Conservation (phyloP, 129 eudicot species). For the Lonicera japonica region DNA sequence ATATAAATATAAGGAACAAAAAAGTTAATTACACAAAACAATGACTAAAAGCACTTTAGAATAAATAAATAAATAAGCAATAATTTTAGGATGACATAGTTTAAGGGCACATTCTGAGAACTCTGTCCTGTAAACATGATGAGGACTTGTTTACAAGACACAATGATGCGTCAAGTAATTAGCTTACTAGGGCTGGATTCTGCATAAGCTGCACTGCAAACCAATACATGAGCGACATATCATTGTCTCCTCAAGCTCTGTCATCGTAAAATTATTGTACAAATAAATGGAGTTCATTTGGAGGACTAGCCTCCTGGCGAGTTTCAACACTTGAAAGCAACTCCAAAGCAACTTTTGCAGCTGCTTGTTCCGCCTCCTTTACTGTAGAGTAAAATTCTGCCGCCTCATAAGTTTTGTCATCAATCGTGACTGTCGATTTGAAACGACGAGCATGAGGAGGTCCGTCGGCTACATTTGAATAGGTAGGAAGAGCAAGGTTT, state of each 20-base stretch:
- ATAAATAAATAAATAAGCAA: not conserved
- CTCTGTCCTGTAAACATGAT: too few relatives aligned
- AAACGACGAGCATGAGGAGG: conserved; percentile 71
- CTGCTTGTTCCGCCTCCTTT: conserved; percentile 82
- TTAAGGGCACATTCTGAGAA: too few relatives aligned
- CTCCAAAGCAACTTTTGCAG: conserved; percentile 68
- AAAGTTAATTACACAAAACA: not conserved
- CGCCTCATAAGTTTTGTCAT: conserved; percentile 42
- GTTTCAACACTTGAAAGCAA: conserved; percentile 36
- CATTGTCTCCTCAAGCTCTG: too few relatives aligned
- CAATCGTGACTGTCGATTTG: conserved; percentile 58
- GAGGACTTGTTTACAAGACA: too few relatives aligned
- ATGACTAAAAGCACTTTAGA: not conserved
- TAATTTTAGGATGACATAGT: too few relatives aligned
- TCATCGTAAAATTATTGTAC: too few relatives aligned
- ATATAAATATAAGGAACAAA: not conserved
- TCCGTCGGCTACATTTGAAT: conserved; percentile 51
- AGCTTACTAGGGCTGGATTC: too few relatives aligned
- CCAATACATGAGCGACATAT: too few relatives aligned
- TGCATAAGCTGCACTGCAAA: too few relatives aligned
- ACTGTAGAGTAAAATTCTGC: conserved; percentile 37
- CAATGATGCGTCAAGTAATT: too few relatives aligned
- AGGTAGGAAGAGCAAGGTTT: conserved; percentile 47
- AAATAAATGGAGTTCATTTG: not conserved
- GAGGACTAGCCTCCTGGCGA: conserved; percentile 55